phyloP scores from a whole-genome alignment of 148 eudicot genomes.

The Rhododendron vialii region DNA sequence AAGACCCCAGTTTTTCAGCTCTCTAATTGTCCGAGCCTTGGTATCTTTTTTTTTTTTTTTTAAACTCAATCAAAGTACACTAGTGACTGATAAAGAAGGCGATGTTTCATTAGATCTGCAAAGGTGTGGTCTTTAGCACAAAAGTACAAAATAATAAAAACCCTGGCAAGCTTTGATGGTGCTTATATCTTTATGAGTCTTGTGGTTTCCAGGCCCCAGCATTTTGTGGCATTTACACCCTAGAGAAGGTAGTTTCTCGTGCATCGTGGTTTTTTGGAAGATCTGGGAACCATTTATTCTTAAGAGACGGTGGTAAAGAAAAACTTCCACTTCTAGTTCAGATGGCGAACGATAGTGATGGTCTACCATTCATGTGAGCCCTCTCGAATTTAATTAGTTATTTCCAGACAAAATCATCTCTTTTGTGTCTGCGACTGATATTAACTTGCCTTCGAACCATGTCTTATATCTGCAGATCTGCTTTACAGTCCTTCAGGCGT shows the following conservation, averaged over 20 bases:
- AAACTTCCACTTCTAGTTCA: conserved; percentile 73
- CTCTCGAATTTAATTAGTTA: not conserved
- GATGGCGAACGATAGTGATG: conserved; percentile 66
- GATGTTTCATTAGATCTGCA: not conserved
- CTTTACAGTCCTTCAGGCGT: conserved; percentile 71
- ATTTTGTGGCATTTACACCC: conserved; percentile 56
- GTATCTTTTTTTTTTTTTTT: not conserved
- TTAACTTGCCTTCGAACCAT: not conserved
- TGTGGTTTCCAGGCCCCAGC: conserved; percentile 54
- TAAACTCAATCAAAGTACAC: not conserved
- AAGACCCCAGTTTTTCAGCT: not conserved
- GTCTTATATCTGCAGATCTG: conserved; percentile 52
- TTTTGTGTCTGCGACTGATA: not conserved
- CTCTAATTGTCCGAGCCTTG: not conserved
- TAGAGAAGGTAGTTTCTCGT: conserved; percentile 61
- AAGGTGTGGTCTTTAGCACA: not conserved
- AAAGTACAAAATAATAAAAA: not conserved
- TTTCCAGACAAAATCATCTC: not conserved
- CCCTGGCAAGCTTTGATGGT: not conserved
- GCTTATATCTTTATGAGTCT: not conserved
- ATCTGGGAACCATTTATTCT: conserved; percentile 72
- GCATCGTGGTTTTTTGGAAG: conserved; percentile 67
- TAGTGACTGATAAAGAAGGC: not conserved
- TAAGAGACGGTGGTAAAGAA: conserved; percentile 58
- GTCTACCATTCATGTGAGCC: conserved; percentile 75